These are phyloP conservation scores for Maudiozyma humilis DNA, from an alignment of 1,139 yeast genomes.

Conservation along the genomic window DNA sequence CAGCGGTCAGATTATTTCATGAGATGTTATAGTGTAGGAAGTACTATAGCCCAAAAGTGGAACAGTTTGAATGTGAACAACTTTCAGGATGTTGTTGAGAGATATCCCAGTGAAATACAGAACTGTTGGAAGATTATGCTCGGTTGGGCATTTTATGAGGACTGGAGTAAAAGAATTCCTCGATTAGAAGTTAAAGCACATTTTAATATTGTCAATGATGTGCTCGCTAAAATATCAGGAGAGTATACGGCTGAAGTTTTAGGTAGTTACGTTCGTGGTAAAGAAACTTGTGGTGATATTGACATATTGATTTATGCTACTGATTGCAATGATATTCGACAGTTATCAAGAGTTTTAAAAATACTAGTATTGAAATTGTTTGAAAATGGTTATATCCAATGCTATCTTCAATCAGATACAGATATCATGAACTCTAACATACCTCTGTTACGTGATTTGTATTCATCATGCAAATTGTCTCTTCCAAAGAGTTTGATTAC, in stretches of 20 bases:
- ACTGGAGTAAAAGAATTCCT: conserved; percentile 42
- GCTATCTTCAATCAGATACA: conserved; percentile 23
- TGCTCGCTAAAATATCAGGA: conserved; percentile 35
- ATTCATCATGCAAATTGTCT: conserved; percentile 10
- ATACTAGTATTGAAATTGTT: conserved; percentile 27
- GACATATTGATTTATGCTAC: conserved; percentile 46
- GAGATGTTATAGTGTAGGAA: conserved; percentile 49
- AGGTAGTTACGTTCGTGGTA: conserved; percentile 54
- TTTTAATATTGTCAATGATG: conserved; percentile 32
- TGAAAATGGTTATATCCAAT: conserved; percentile 27
- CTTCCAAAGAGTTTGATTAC: conserved; percentile 3
- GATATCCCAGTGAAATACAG: conserved; percentile 28
- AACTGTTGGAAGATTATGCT: conserved; percentile 34
- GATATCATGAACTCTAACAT: conserved; percentile 13
- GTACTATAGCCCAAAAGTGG: conserved; percentile 40
- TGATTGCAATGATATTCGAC: conserved; percentile 28
- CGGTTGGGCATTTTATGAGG: conserved; percentile 46
- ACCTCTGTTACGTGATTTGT: conserved; percentile 11
- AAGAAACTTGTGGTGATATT: conserved; percentile 45
- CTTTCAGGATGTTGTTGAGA: conserved; percentile 35
- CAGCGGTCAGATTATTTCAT: conserved; percentile 34
- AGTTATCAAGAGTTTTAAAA: conserved; percentile 29
- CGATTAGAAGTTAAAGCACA: conserved; percentile 42
- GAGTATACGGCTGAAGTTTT: conserved; percentile 36
- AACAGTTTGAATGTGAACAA: conserved; percentile 35